Conservation (phyloP, 1,284 basidiomycete species). For the Papiliotrema flavescens region DNA sequence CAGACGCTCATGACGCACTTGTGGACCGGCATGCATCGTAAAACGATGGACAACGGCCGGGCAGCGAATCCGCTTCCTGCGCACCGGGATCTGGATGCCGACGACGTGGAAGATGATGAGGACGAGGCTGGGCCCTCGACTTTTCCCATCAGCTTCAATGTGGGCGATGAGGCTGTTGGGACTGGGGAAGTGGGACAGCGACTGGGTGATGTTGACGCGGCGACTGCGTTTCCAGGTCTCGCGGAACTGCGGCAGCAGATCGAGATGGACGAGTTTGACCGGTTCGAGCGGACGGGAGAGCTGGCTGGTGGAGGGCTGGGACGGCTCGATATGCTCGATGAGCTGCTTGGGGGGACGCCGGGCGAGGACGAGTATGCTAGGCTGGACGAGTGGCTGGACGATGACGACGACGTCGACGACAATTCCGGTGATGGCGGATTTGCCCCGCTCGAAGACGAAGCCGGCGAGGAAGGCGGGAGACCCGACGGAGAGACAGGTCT, state of each 20-base stretch:
- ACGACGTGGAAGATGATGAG: constrained; percentile 8
- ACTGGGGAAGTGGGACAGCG: background rate
- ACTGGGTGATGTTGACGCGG: background rate
- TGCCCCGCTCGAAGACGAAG: background rate
- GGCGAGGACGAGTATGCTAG: constrained; percentile 29
- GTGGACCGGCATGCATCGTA: constrained; percentile 42
- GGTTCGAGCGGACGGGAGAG: constrained; percentile 1
- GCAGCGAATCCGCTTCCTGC: background rate
- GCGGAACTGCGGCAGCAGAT: constrained; percentile 18
- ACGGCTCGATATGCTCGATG: constrained; percentile 11
- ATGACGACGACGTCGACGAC: constrained; percentile 15
- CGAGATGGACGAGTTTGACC: constrained; percentile 5
- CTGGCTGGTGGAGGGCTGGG: constrained; percentile 1
- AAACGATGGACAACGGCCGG: constrained; percentile 1
- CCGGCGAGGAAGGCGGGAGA: background rate
- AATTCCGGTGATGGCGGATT: constrained; percentile 11
- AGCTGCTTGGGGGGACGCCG: constrained; percentile 11
- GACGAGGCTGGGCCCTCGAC: constrained; percentile 7
- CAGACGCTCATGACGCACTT: constrained; percentile 46
- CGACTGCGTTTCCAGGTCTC: constrained; percentile 17
- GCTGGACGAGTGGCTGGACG: constrained; percentile 41
- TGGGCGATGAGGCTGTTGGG: too few relatives aligned
- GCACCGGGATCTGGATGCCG: background rate
- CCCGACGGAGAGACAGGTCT: background rate
- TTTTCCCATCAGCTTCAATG: constrained; percentile 1